Percentiles rank a stretch among this genome's conserved stretches.
Evolutionary conservation across 495 filamentous ascomycete genomes (phyloP).

Genomic region (Letharia lupina): DNA sequence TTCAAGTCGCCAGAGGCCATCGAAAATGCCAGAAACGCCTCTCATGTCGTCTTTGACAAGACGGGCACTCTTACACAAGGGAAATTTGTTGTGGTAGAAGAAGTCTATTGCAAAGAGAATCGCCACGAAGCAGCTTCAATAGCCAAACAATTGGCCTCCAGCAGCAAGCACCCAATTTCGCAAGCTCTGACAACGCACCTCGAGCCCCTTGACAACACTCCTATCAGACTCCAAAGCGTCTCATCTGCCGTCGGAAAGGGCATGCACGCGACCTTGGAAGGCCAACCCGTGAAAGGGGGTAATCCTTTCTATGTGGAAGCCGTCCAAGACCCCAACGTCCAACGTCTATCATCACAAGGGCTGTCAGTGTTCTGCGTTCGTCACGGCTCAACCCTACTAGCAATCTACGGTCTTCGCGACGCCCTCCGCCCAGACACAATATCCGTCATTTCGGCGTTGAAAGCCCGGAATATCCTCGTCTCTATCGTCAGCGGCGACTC

Average conservation of each 20-base stretch:
- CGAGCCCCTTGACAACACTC: constrained; percentile 25
- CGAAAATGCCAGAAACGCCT: constrained; percentile 52
- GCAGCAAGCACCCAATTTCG: constrained; percentile 61
- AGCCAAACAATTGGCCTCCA: constrained; percentile 41
- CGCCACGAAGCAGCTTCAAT: constrained; percentile 27
- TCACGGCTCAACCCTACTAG: constrained; percentile 40
- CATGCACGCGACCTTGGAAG: constrained; percentile 23
- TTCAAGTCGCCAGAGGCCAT: constrained; percentile 59
- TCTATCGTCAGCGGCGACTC: constrained; percentile 66
- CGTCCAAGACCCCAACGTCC: constrained; percentile 34
- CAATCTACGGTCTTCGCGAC: constrained; percentile 54
- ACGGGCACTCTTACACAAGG: constrained; percentile 69
- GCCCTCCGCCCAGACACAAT: constrained; percentile 49
- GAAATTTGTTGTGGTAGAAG: constrained; percentile 41
- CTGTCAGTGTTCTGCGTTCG: constrained; percentile 58
- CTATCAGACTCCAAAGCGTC: constrained; percentile 33
- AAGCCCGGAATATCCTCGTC: constrained; percentile 44
- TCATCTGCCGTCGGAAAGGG: constrained; percentile 47
- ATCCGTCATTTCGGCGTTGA: constrained; percentile 41
- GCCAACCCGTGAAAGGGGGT: constrained; percentile 43
- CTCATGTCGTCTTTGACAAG: constrained; percentile 76
- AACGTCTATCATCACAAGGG: constrained; percentile 37
- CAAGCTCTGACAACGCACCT: constrained; percentile 47
- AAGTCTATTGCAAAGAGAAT: constrained; percentile 29
- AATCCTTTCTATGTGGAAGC: constrained; percentile 54